These are phyloP conservation scores for Neurospora pannonica DNA, from an alignment of 495 filamentous ascomycete species.

Conservation along the genomic window DNA sequence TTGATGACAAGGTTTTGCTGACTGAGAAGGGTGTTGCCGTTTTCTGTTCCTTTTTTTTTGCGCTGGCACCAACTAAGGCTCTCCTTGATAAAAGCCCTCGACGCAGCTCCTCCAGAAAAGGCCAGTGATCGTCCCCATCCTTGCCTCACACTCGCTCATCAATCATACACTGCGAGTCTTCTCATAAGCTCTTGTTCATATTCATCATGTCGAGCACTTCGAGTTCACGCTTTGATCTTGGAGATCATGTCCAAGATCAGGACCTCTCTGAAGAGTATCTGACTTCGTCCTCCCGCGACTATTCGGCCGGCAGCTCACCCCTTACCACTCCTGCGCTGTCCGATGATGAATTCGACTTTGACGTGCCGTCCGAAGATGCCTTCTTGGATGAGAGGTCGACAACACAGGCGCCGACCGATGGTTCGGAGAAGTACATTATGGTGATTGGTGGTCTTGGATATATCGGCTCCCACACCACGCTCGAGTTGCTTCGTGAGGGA, in stretches of 20 bases:
- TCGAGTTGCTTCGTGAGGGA: slow-evolving; percentile 51
- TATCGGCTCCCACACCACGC: slow-evolving; percentile 54
- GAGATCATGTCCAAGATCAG: slow-evolving; percentile 2
- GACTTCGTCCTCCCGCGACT: slow-evolving; percentile 7
- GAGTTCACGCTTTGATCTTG: background rate
- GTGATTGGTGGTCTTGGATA: slow-evolving; percentile 60
- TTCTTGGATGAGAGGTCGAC: background rate
- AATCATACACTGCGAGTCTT: background rate
- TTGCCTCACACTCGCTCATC: background rate
- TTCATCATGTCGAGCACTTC: background rate
- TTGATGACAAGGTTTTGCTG: background rate
- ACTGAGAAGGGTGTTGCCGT: background rate
- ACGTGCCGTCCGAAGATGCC: slow-evolving; percentile 1
- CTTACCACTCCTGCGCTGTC: slow-evolving; percentile 16
- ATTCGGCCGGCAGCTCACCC: slow-evolving; percentile 5
- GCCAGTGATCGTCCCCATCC: background rate
- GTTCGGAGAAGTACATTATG: slow-evolving; percentile 34
- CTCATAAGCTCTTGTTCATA: background rate
- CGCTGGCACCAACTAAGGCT: background rate
- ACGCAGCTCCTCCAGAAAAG: background rate
- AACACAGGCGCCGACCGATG: background rate
- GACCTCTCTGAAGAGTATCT: slow-evolving; percentile 1
- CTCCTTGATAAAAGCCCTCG: background rate
- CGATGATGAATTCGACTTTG: slow-evolving; percentile 12
- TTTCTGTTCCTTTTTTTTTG: background rate